Base-by-base conservation (phyloP, 495 filamentous ascomycete genomes). In the Baudoinia panamericana region DNA sequence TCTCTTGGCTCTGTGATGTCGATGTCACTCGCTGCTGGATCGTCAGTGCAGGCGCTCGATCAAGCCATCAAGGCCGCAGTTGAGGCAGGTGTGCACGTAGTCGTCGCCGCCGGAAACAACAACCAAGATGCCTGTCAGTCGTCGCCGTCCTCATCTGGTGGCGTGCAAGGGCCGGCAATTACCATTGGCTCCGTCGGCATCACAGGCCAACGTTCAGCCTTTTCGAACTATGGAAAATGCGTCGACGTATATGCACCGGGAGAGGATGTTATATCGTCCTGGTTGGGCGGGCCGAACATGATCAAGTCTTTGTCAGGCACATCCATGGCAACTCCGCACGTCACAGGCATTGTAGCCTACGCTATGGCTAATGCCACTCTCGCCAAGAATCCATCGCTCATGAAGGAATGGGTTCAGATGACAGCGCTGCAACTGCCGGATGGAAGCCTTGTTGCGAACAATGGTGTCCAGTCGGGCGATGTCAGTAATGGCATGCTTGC, bases 341-440 rank as follows among this genome's bases (percentile, higher is more conserved):
- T 71, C 32, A 59, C 64, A 12, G 68, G 68, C 22, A 51, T 71
- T n/a, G 65, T 71, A 48, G 68, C 68, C 2, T 67, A 65, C 40
- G 39, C 63, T 8, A 62, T 71, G 39, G 57, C 50, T 0, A 53
- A 64, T 28, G 17, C 45, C 1, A 42, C 41, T 20, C 56, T 70
- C 4, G 55, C 52, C 6, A 46, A 45, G 7, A 35, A 61, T 46
- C 61, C 68, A 1, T 30, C 41, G 28, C 53, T 51, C 0, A 60
- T 71, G 53, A 71, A 70, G 51, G 39, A 46, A 15, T 56, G 51
- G 32, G 45, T 70, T 17, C 39, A 48, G 16, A 30, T 34, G n/a
- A 50, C 44, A n/a, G 56, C 46, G 16, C 25, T 52, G 21, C 2
- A 41, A 9, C 28, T 18, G 27, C 10, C 51, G 42, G 47, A 51